These are phyloP conservation scores for Aureobasidium sp. DNA, from an alignment of 2,329 filamentous ascomycete species.

Conservation along the genomic window DNA sequence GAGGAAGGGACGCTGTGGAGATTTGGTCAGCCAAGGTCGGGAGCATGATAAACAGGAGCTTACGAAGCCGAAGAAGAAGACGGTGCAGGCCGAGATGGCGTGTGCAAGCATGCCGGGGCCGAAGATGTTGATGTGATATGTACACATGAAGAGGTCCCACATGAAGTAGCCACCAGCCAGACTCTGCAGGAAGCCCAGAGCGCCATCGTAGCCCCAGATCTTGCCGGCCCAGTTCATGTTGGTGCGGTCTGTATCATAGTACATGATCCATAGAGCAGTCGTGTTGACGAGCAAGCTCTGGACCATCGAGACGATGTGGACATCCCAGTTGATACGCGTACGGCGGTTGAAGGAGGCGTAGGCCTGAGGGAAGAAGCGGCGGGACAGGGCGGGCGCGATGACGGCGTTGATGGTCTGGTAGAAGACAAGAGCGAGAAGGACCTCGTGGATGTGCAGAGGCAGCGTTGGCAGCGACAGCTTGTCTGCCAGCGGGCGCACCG, in stretches of 20 bases:
- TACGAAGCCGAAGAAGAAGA: slow-evolving; percentile 75
- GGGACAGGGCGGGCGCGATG: slow-evolving; percentile 62
- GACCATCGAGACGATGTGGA: slow-evolving; percentile 76
- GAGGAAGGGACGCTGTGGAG: slow-evolving; percentile 64
- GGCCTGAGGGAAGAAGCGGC: slow-evolving; percentile 52
- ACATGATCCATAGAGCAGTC: slow-evolving; percentile 69
- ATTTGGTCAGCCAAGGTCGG: slow-evolving; percentile 16
- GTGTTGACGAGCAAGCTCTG: slow-evolving; percentile 67
- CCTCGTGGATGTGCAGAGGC: slow-evolving; percentile 71
- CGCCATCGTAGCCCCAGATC: slow-evolving; percentile 71
- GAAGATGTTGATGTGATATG: slow-evolving; percentile 63
- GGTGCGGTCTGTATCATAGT: slow-evolving; percentile 58
- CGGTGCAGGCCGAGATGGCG: slow-evolving; percentile 63
- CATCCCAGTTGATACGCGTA: slow-evolving; percentile 74
- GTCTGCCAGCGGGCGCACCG: slow-evolving; percentile 59
- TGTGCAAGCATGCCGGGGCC: slow-evolving; percentile 72
- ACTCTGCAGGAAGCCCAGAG: slow-evolving; percentile 64
- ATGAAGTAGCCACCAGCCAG: slow-evolving; percentile 76
- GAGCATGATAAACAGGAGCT: slow-evolving; percentile 32
- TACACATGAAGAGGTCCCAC: slow-evolving; percentile 70
- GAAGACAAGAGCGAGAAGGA: slow-evolving; percentile 56
- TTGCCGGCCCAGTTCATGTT: slow-evolving; percentile 57
- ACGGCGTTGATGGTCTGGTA: slow-evolving; percentile 63
- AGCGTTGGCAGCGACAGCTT: slow-evolving; percentile 57
- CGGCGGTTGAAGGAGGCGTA: slow-evolving; percentile 57